These are phyloP conservation scores for Oxytropis ochrocephala DNA, from an alignment of 306 rosid species.

Conservation along the genomic window DNA sequence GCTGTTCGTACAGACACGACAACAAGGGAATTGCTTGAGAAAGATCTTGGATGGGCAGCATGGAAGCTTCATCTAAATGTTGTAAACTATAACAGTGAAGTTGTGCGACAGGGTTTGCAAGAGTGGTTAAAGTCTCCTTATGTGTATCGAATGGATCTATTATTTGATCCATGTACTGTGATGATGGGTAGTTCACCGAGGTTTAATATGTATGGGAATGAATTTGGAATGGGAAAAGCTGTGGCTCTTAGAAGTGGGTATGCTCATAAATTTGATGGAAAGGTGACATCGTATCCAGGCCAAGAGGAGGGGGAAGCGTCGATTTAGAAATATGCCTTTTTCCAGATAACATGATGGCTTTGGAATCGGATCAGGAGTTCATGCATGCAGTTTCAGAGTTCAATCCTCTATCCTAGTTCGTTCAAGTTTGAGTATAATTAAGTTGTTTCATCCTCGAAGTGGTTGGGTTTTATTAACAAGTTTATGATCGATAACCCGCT, in stretches of 20 bases:
- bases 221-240: slow-evolving; percentile 77
- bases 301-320: slow-evolving; percentile 52
- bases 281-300: slow-evolving; percentile 39
- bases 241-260: slow-evolving; percentile 48
- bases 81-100: slow-evolving; percentile 6
- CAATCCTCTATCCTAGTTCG: background rate
- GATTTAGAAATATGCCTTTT: slow-evolving; percentile 57
- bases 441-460: too few relatives aligned
- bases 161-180: slow-evolving; percentile 21
- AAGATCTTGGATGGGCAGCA: slow-evolving; percentile 53
- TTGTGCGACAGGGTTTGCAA: background rate
- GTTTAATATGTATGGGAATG: slow-evolving; percentile 49
- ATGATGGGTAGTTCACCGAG: slow-evolving; percentile 56
- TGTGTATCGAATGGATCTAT: background rate
- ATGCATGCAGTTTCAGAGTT: slow-evolving; percentile 20
- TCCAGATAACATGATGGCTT: slow-evolving; percentile 25
- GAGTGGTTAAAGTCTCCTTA: slow-evolving; percentile 37
- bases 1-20: background rate
- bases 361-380: slow-evolving; percentile 50
- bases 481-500: too few relatives aligned
- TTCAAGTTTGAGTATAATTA: too few relatives aligned
- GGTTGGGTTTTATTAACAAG: too few relatives aligned
- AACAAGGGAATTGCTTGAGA: slow-evolving; percentile 34
- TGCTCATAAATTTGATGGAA: slow-evolving; percentile 43
- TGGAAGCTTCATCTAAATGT: slow-evolving; percentile 45